phyloP scores from a whole-genome alignment of 2,329 filamentous ascomycete genomes.

The Gnomoniopsis smithogilvyi region DNA sequence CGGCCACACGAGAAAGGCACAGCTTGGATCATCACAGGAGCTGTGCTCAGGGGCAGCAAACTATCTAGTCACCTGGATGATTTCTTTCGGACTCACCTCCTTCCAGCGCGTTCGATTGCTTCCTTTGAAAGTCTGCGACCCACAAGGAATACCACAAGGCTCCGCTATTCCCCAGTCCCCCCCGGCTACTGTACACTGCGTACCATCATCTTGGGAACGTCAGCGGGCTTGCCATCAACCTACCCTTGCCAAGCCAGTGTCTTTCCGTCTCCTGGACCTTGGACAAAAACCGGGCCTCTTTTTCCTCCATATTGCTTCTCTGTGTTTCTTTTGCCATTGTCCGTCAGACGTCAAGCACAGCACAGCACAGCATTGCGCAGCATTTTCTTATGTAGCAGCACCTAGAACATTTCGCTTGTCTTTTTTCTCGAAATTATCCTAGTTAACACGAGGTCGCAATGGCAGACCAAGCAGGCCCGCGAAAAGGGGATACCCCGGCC shows the following conservation, averaged over 20 bases:
- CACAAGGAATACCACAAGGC: neutral
- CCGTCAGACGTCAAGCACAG: neutral
- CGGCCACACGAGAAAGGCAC: neutral
- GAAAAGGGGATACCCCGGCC: conserved; percentile 15
- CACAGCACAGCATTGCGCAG: neutral
- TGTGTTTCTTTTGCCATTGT: neutral
- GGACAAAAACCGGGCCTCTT: neutral
- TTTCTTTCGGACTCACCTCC: neutral
- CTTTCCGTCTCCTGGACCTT: neutral
- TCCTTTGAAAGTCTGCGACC: neutral
- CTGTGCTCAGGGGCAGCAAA: neutral
- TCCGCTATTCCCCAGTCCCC: neutral
- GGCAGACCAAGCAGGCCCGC: conserved; percentile 14
- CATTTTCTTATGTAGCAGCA: neutral
- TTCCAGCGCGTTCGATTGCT: neutral
- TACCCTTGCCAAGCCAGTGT: neutral
- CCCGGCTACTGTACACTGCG: neutral
- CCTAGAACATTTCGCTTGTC: neutral
- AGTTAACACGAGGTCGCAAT: conserved; percentile 14
- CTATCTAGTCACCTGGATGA: neutral
- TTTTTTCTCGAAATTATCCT: conserved; percentile 3
- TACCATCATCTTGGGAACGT: neutral
- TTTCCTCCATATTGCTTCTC: neutral
- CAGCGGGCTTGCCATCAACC: neutral
- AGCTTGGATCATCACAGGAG: neutral